Evolutionary conservation across 2,329 filamentous ascomycete genomes (phyloP), one percentile per base, ranked within the genome.

Genomic region (Sarocladium oryzae): DNA sequence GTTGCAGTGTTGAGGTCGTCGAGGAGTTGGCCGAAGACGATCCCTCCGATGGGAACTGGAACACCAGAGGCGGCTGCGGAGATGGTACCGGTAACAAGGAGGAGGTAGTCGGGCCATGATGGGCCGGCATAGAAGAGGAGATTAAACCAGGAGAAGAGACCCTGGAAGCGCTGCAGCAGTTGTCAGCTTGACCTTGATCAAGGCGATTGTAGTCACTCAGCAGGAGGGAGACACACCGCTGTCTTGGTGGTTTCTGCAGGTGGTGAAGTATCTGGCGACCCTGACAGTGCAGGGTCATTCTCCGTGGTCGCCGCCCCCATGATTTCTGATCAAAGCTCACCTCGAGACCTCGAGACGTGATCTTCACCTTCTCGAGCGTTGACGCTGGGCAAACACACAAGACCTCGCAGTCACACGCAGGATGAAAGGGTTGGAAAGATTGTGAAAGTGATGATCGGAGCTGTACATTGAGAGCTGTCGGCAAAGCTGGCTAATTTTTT

Each of bases 1-100:
- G 77, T 75, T 18, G 77, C 76, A 11, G 68, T 64, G 59, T 83
- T 84, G 59, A 85, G 71, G 54, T 79, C 71, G 60, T 85, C 79
- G 55, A 85, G 71, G 5, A 85, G 74, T 63, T 83, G 69, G 51
- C 82, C 80, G 57, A 85, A 85, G 50, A 85, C 69, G 54, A 85
- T 79, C 50, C 78, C 81, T 59, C 85, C 77, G 18, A 85, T 67
- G 13, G 82, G 82, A 52, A 84, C 82, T 0, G 82, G 81, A 3
- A 81, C 72, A 43, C 81, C 82, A n/a, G 81, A 75, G 23, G 73
- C 78, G 40, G 78, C 76, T 50, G 79, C 74, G 51, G 69, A 68
- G 37, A 73, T 38, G 32, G 64, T 67, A 37, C 73, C 74, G 23
- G 66, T 57, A 15, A 69, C 11, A 35, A 77, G 64, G 45, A 77